Base-by-base conservation (phyloP, 805 yeast species). In the Yarrowia keelungensis region DNA sequence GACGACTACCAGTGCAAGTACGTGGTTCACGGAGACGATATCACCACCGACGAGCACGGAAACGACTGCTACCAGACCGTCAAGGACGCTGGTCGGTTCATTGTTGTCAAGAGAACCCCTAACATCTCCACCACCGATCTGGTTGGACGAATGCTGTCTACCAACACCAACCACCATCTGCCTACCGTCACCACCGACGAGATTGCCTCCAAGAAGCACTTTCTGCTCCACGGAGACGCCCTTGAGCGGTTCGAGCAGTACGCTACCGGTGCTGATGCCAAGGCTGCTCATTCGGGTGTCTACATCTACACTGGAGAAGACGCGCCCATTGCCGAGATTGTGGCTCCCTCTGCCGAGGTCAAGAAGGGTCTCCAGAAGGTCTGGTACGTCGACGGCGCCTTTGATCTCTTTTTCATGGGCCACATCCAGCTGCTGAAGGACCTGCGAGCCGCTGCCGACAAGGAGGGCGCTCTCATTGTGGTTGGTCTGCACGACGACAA, bases 11-110 rank as follows among this genome's bases (percentile, higher is more conserved):
- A 85, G 8, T 95, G 99, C 80, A 79, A 86, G 75, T 95, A 88
- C 76, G 99, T 95, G n/a, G 97, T 95, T 11, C 99, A 95, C 78
- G 99, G 99, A 8, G 99, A 95, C 78, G 99, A 95, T 76, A 92
- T 95, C 72, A 95, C 98, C 35, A 90, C 98, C 1, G 98, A 95
- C 78, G 97, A 97, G 15, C 84, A 91, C 75, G 99, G 99, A 2
- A 88, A 91, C 69, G 99, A 95, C 79, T 92, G 98, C 75, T 95
- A 95, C 79, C 89, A 89, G 69, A 83, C 77, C 35, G 91, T 93
- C 72, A 93, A 94, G 76, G 91, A 91, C 67, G 79, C 86, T 75
- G 97, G 96, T n/a, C 80, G 94, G 72, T 91, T 94, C 76, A 84
- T 88, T 22, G 92, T 91, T n/a, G 98, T 95, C 53, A 92, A 91